Conservation (phyloP, 768 basidiomycete genomes). For the Sarcomyxa edulis region DNA sequence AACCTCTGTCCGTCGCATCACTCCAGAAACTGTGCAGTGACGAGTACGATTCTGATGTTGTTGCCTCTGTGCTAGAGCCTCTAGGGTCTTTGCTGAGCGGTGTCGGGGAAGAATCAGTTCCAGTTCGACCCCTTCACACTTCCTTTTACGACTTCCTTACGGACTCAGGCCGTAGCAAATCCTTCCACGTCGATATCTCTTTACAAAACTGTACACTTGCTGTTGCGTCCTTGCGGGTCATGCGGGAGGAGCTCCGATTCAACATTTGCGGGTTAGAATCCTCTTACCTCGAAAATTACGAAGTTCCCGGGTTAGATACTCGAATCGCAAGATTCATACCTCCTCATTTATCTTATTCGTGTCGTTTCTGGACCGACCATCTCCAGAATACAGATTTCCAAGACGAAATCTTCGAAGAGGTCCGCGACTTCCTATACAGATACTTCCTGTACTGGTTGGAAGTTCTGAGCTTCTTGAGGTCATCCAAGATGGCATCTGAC, state of each 20-base stretch:
- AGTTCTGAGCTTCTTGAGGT: conserved; percentile 19
- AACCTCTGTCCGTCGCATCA: conserved; percentile 5
- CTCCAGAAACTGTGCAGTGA: neutral
- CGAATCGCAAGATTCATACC: conserved; percentile 20
- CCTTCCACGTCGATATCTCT: too few species aligned
- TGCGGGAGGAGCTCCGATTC: conserved; percentile 28
- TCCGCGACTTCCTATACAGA: conserved; percentile 15
- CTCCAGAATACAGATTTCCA: neutral
- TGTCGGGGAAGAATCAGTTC: too few species aligned
- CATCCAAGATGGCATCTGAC: conserved; percentile 8
- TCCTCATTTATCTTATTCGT: conserved; percentile 26
- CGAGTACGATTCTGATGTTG: too few species aligned
- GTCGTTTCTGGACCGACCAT: conserved; percentile 31
- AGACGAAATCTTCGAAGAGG: conserved; percentile 7
- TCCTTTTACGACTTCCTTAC: too few species aligned
- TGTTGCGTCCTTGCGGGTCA: conserved; percentile 17
- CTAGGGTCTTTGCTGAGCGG: too few species aligned
- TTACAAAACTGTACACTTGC: too few species aligned
- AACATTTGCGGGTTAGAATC: conserved; percentile 32
- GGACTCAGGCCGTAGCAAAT: too few species aligned
- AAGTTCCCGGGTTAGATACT: conserved; percentile 12
- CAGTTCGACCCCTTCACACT: too few species aligned
- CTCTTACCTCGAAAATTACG: conserved; percentile 23
- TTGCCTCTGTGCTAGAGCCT: too few species aligned
- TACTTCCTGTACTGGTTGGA: conserved; percentile 34